These are phyloP conservation scores for Acarospora socialis DNA, from an alignment of 2,329 filamentous ascomycete genomes.

Conservation along the genomic window DNA sequence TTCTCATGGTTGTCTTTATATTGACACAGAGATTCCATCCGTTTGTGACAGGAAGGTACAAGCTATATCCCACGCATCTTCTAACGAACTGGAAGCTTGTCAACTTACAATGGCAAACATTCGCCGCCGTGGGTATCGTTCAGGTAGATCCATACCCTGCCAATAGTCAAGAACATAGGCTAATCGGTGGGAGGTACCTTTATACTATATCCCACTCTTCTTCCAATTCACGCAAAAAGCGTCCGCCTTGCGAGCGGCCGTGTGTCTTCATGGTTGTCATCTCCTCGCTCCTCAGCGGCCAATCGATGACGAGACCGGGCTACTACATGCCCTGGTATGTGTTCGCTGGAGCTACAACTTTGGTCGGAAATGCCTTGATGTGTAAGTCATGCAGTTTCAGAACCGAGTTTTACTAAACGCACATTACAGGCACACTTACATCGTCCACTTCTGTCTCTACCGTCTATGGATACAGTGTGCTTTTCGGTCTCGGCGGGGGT, in stretches of 20 bases:
- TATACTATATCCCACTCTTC: conserved; percentile 19
- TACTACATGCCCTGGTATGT: conserved; percentile 13
- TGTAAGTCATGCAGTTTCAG: conserved; percentile 4
- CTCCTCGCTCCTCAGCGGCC: conserved; percentile 8
- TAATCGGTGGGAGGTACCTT: background rate
- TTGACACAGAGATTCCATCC: background rate
- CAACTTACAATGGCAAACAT: background rate
- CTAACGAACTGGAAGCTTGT: background rate
- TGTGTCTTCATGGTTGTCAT: conserved; percentile 13
- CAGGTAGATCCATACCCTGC: background rate
- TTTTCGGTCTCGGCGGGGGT: conserved; percentile 6
- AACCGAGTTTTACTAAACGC: background rate
- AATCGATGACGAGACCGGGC: conserved; percentile 6
- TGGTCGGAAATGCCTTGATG: conserved; percentile 4
- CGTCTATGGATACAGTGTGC: conserved; percentile 6
- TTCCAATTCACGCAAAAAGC: conserved; percentile 19
- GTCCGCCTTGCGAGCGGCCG: conserved; percentile 14
- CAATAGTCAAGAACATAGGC: no score
- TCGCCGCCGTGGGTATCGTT: background rate
- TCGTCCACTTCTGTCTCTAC: background rate
- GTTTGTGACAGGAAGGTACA: background rate
- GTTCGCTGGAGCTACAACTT: background rate
- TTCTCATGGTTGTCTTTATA: background rate
- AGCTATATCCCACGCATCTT: background rate
- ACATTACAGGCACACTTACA: background rate